Percentiles rank a stretch among this genome's conserved stretches.
Conservation (phyloP, 805 yeast species). For the Saccharomyces cerevisiae region DNA sequence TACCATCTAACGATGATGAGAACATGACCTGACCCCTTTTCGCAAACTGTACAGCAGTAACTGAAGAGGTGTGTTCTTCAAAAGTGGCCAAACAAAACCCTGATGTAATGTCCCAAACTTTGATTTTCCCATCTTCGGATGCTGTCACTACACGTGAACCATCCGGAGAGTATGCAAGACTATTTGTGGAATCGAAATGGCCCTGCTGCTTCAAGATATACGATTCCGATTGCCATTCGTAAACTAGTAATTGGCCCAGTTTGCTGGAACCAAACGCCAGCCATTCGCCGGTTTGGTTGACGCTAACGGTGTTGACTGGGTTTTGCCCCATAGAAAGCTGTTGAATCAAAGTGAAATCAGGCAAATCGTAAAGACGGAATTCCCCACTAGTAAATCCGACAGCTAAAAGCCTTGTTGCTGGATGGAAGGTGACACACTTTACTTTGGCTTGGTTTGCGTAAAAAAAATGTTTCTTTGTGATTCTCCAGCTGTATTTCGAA, state of each 20-base stretch:
- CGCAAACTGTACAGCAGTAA: slow-evolving; percentile 81
- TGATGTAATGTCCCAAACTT: slow-evolving; percentile 88
- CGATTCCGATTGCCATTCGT: slow-evolving; percentile 98
- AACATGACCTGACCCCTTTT: slow-evolving; percentile 85
- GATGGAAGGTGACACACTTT: slow-evolving; percentile 77
- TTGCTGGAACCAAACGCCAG: slow-evolving; percentile 86
- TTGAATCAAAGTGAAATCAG: slow-evolving; percentile 71
- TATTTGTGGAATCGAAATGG: slow-evolving; percentile 84
- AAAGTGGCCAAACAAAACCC: slow-evolving; percentile 92
- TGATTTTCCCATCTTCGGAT: slow-evolving; percentile 92
- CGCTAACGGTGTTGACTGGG: slow-evolving; percentile 70
- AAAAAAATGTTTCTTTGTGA: slow-evolving; percentile 66
- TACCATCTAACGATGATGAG: slow-evolving; percentile 89
- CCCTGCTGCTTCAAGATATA: slow-evolving; percentile 94
- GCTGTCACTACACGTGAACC: slow-evolving; percentile 90
- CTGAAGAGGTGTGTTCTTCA: slow-evolving; percentile 82
- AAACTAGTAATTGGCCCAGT: slow-evolving; percentile 88
- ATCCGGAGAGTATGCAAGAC: slow-evolving; percentile 85
- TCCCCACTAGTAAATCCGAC: slow-evolving; percentile 89
- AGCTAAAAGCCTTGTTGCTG: slow-evolving; percentile 59
- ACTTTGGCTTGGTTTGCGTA: slow-evolving; percentile 57
- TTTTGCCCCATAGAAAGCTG: slow-evolving; percentile 88
- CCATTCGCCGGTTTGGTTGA: slow-evolving; percentile 91
- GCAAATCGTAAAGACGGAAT: slow-evolving; percentile 83
- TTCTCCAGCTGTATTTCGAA: slow-evolving; percentile 64